phyloP scores from a whole-genome alignment of 1,284 basidiomycete species.

The Coniophora puteana region DNA sequence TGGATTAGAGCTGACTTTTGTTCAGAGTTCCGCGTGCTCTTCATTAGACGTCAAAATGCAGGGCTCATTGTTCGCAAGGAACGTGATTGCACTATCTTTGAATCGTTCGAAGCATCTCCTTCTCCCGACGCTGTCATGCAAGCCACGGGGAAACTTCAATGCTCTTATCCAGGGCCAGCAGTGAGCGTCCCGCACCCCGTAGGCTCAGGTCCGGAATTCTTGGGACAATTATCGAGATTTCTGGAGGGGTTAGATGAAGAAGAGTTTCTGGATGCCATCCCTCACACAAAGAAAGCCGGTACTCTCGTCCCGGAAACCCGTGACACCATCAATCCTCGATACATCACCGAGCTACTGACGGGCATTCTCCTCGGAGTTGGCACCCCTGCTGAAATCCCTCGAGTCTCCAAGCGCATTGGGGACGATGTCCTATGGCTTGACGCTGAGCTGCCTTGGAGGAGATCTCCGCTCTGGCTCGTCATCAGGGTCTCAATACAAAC shows the following conservation, averaged over 20 bases:
- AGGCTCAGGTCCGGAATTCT: conserved; percentile 17
- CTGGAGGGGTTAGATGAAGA: conserved; percentile 25
- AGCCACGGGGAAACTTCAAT: conserved; percentile 29
- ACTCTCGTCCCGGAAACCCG: conserved; percentile 19
- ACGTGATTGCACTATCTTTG: conserved; percentile 21
- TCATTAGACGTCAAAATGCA: conserved; percentile 34
- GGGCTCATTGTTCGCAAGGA: conserved; percentile 29
- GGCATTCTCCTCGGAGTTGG: conserved; percentile 30
- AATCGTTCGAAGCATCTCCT: conserved; percentile 31
- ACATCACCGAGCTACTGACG: conserved; percentile 32
- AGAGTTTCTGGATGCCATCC: conserved; percentile 10
- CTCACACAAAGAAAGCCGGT: conserved; percentile 10
- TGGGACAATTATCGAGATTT: conserved; percentile 23
- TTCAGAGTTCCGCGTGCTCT: conserved; percentile 20
- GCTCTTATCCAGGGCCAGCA: conserved; percentile 30
- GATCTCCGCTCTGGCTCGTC: conserved; percentile 35
- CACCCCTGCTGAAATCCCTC: conserved; percentile 13
- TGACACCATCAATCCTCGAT: conserved; percentile 27
- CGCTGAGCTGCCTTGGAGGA: conserved; percentile 30
- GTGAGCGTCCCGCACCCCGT: conserved; percentile 18
- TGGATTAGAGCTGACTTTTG: background rate
- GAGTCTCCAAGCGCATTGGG: conserved; percentile 28
- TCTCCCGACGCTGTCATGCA: conserved; percentile 19
- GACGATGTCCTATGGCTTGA: conserved; percentile 28
- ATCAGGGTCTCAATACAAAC: conserved; percentile 38